Base-by-base conservation (phyloP, 108 stramenopile species). In the Mediolabrus comicus region DNA sequence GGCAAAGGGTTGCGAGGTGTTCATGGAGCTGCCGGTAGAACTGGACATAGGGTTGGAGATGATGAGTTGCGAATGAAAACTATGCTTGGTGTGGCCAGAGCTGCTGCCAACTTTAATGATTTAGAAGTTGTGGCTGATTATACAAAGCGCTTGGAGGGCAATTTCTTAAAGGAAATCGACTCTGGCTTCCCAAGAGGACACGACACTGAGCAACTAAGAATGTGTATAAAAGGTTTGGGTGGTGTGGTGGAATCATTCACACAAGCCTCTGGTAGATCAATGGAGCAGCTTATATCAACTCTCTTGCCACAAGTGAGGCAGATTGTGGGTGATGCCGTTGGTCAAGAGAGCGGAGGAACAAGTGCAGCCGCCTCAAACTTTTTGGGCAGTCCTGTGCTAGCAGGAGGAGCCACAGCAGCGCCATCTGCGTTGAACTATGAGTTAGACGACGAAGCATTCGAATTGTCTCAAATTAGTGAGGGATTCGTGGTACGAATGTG, bases 21-120 rank as follows among this genome's bases (percentile, higher is more conserved):
- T 0, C 63, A 62, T 41, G 79, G 68, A 24, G 77, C 72, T 11
- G 76, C 64, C 24, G 70, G 70, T 7, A 67, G 65, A 32, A 71
- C 71, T 0, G 60, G 71, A 14, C 51, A 57, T 49, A 67, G 67
- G 17, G 65, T 56, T 8, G 69, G 66, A 34, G 67, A 65, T 25
- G 55, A 73, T 36, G 76, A 75, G 56, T 38, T 73, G 52, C 77
- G 67, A 57, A 59, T 59, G 65, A 72, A 84, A 31, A 83, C 90
- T 53, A 67, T 84, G 67, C 31, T 83, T 31, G 87, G 87, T 9
- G 81, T 88, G 59, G 82, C 87, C 1, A 55, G 83, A n/a, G 88
- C 92, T 8, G 87, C 86, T 79, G 92, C 92, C 52, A 84, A 83
- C 38, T 67, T 90, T 27, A 94, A 94, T 74, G 92, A 94, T 75